Evolutionary conservation across 345 rosid species (phyloP), one percentile per base, ranked within the genome.

Genomic region (Melastoma malabathricum): DNA sequence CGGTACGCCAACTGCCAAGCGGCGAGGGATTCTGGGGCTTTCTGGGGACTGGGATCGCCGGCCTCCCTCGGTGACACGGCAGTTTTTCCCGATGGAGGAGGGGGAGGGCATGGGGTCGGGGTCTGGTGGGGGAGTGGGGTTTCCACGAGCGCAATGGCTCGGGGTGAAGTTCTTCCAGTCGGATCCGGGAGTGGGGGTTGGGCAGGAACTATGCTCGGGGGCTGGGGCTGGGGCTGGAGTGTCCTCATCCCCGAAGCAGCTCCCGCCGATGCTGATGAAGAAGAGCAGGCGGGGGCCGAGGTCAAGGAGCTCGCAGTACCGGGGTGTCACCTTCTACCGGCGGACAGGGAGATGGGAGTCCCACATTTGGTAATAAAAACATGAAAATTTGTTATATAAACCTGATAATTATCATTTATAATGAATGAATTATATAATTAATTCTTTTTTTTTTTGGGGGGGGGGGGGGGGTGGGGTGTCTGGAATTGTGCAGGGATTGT

Each of bases 321-420:
- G 98, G 43, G 98, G 98, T 7, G 98, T 92, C 48, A 92, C 98
- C 43, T 92, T 82, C 60, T 92, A 92, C 68, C 76, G 98, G 68
- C 75, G 98, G 57, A 92, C 98, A 17, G 98, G 98, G 50, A 76
- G 98, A 57, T 92, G 98, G 98, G 98, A 92, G 65, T 92, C 98
- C 51, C 98, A 92, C 72, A 92, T 92, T 54, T 92, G 98, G 98
- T 87, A 34, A 34, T 45, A 10, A 70, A 65, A 18, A 8, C 38
- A 41, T 19, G 13, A 18, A 16, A 16, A 12, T 10, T 22, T 18
- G 20, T 10, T 23, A 6, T 15, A 16, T 18, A 25, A 12, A 13
- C 5, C 4, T 0, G 1, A 13, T 39, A 8, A 2, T 34, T 43
- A 19, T 39, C 39, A 31, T 46, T 3, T 14, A 17, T 34, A 18